Conservation (phyloP, 208 protist species). For the Trichomonas tenax region DNA sequence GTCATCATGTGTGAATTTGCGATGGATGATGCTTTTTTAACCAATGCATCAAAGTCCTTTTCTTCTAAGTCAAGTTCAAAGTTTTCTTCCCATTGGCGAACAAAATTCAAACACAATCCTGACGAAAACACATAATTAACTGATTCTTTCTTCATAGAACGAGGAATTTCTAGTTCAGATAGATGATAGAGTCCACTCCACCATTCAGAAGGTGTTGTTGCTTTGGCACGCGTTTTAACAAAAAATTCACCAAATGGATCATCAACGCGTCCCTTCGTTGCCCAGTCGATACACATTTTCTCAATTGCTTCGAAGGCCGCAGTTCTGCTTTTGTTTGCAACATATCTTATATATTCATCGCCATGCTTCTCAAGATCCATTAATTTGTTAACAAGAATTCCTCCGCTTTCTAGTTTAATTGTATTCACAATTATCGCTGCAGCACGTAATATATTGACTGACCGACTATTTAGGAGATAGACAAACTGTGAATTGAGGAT, state of each 20-base stretch:
- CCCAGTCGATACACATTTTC: neutral
- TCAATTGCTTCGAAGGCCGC: neutral
- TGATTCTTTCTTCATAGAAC: neutral
- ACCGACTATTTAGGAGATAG: neutral
- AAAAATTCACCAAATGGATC: constrained; percentile 17
- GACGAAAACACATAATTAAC: neutral
- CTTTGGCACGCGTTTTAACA: neutral
- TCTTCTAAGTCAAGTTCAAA: neutral
- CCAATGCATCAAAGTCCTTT: neutral
- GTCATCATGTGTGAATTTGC: neutral
- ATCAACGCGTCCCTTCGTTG: neutral
- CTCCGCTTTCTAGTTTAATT: neutral
- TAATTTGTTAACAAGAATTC: neutral
- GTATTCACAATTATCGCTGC: neutral
- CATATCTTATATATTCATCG: neutral
- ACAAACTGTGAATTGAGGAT: neutral
- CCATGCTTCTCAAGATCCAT: neutral
- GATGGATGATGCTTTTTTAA: neutral
- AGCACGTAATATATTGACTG: neutral
- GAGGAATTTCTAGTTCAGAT: neutral
- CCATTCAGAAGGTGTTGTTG: neutral
- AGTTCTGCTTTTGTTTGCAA: neutral
- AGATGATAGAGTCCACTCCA: neutral
- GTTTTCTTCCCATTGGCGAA: neutral
- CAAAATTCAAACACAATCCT: neutral